Evolutionary conservation across 768 basidiomycete species (phyloP).

Genomic region (Suillus lakei): DNA sequence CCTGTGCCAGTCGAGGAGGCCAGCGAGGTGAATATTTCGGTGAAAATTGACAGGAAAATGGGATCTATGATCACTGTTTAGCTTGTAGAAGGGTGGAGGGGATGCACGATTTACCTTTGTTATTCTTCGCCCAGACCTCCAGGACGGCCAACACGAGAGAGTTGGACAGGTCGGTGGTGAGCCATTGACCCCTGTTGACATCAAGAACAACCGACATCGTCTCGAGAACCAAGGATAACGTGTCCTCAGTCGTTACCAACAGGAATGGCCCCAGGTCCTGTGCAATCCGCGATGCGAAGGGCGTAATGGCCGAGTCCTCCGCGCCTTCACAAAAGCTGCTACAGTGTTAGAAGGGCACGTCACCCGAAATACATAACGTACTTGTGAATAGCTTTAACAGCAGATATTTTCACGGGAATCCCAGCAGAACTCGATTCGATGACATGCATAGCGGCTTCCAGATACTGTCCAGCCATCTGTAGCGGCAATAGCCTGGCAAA

Average conservation of each 20-base stretch:
- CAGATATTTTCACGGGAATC: constrained; percentile 92
- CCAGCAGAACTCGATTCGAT: constrained; percentile 74
- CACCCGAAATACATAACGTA: constrained; percentile 41
- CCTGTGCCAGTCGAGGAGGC: constrained; percentile 61
- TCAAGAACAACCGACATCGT: constrained; percentile 81
- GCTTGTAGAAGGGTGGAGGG: not conserved
- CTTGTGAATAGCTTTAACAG: constrained; percentile 94
- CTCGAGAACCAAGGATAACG: constrained; percentile 86
- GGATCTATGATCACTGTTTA: constrained; percentile 62
- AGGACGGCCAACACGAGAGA: constrained; percentile 71
- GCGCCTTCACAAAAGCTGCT: constrained; percentile 71
- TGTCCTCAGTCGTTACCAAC: constrained; percentile 80
- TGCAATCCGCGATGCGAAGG: constrained; percentile 75
- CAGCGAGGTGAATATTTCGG: constrained; percentile 77
- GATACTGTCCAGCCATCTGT: constrained; percentile 80
- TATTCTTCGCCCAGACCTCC: constrained; percentile 86
- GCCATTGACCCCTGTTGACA: constrained; percentile 74
- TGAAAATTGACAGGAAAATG: constrained; percentile 82
- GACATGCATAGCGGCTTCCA: constrained; percentile 85
- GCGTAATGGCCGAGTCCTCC: constrained; percentile 56
- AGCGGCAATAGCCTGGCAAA: constrained; percentile 76
- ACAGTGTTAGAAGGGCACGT: constrained; percentile 13
- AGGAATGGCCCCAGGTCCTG: constrained; percentile 86
- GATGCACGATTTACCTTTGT: constrained; percentile 61
- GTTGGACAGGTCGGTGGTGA: constrained; percentile 66